Conservation (phyloP, 1,284 basidiomycete species). For the Ustilago xerochloae region DNA sequence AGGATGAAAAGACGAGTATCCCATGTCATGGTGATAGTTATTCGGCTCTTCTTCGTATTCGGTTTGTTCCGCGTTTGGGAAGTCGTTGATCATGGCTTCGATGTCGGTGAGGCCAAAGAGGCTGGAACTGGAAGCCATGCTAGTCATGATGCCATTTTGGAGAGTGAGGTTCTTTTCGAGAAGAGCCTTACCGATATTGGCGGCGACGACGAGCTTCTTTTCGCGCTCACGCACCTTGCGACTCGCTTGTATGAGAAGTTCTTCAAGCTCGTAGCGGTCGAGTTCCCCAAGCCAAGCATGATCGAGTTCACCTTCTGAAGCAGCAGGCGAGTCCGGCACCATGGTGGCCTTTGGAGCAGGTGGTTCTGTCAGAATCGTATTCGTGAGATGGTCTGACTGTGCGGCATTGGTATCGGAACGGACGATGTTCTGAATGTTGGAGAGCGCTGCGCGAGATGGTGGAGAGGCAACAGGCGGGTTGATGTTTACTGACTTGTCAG, state of each 20-base stretch:
- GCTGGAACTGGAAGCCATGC: constrained; percentile 42
- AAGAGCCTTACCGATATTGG: constrained; percentile 60
- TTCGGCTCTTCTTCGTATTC: neutral
- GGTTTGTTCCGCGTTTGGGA: neutral
- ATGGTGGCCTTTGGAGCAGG: neutral
- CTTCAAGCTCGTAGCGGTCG: constrained; percentile 56
- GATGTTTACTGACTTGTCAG: neutral
- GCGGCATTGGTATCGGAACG: neutral
- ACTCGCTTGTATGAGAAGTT: constrained; percentile 53
- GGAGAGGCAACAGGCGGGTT: neutral
- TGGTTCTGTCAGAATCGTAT: no score
- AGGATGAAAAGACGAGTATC: constrained; percentile 1
- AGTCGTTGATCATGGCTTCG: constrained; percentile 32
- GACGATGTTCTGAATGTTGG: constrained; percentile 17
- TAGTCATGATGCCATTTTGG: constrained; percentile 48
- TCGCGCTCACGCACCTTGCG: constrained; percentile 60
- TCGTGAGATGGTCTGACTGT: no score
- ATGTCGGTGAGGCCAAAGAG: constrained; percentile 35
- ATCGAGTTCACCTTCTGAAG: constrained; percentile 24
- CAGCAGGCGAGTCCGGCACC: no score
- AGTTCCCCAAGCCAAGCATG: constrained; percentile 45
- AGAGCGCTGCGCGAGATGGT: constrained; percentile 4
- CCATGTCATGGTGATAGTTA: no score
- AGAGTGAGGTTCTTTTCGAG: constrained; percentile 62
- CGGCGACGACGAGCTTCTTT: constrained; percentile 57